Evolutionary conservation across 2,329 filamentous ascomycete genomes (phyloP), one percentile per base, ranked within the genome.

Genomic region (Didymellaceae sp.): DNA sequence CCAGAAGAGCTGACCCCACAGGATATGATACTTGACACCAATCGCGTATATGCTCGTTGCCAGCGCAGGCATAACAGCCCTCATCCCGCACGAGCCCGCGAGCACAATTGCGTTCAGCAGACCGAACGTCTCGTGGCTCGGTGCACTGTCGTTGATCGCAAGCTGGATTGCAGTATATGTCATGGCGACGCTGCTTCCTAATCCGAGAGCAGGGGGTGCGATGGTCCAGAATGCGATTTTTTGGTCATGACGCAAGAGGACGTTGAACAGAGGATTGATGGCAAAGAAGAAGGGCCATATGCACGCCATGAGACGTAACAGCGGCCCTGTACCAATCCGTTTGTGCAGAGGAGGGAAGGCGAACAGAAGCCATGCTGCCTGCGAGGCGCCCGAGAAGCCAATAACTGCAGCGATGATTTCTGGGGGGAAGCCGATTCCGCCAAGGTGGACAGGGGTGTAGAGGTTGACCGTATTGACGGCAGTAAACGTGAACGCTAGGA

Each of bases 401-500:
- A 93, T 82, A 72, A 87, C 82, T 2, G 85, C 60, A 1, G 87
- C 86, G 55, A 91, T 93, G 43, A 83, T 79, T 4, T 81, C 66
- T 0, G 86, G 76, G 0, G 78, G 72, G 68, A 91, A 87, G 2
- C 79, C 82, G 38, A 86, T 81, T 0, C 90, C 90, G 25, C 89
- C 89, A 0, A 86, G 77, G 0, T 66, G 5, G 5, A 87, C 61
- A 2, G 80, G 77, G 0, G 86, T 90, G 71, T 81, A 91, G 74
- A 85, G 85, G 66, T 86, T 87, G 1, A 92, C 80, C 0, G 88
- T 86, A 1, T 82, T 66, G 30, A 91, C 73, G 47, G 88, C 87
- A 0, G 89, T 92, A 70, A 87, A 92, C 1, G 84, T 80, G 54
- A 88, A 85, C 0, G 84, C 88, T 4, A 92, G 80, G 2, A 90